phyloP scores from a whole-genome alignment of 371 early-diverging fungal genomes.

The Mucor sp. region DNA sequence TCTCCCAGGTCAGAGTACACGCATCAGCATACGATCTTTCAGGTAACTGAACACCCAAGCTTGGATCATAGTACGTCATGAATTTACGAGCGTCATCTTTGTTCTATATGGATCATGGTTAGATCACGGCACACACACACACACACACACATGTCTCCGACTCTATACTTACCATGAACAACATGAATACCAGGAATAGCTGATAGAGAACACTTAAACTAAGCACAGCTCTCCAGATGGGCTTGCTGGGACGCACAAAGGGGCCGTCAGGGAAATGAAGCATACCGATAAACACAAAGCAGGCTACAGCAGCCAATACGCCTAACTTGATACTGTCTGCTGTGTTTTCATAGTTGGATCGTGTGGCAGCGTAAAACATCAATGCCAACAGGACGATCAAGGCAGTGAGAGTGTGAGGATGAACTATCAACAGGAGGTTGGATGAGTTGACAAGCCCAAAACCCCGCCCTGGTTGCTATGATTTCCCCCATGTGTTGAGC shows the following conservation, averaged over 20 bases:
- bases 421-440: conserved; percentile 30
- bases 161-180: conserved; percentile 83
- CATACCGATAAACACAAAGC: conserved; percentile 84
- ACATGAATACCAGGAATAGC: conserved; percentile 81
- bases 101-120: conserved; percentile 52
- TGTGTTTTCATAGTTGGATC: conserved; percentile 54
- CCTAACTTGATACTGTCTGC: conserved; percentile 73
- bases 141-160: background rate
- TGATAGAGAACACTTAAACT: conserved; percentile 86
- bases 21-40: conserved; percentile 92
- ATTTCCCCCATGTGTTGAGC: conserved; percentile 3
- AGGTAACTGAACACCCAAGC: conserved; percentile 80
- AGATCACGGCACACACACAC: background rate
- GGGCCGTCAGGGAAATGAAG: conserved; percentile 92
- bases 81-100: conserved; percentile 82
- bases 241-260: conserved; percentile 94
- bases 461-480: background rate
- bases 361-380: conserved; percentile 60
- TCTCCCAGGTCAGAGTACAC: conserved; percentile 79
- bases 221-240: conserved; percentile 90
- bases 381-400: conserved; percentile 51
- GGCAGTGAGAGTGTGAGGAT: conserved; percentile 56
- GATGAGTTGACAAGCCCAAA: conserved; percentile 9
- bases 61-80: conserved; percentile 79
- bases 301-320: conserved; percentile 65